Evolutionary conservation across 148 eudicot species (phyloP).

Genomic region (Diospyros lotus): DNA sequence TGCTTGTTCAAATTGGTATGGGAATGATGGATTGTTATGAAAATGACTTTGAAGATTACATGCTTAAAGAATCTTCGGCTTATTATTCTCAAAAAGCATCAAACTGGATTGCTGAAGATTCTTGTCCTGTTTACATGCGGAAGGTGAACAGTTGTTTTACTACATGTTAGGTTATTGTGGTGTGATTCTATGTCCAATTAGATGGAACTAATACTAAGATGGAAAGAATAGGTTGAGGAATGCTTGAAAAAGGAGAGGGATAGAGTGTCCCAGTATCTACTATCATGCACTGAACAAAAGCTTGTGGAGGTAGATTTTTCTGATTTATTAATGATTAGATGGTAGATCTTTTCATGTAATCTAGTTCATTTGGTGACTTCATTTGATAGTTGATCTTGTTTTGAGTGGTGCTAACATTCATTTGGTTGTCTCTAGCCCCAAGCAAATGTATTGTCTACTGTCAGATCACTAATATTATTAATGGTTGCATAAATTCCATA

Average conservation of each 20-base stretch:
- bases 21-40: slow-evolving; percentile 33
- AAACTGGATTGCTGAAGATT: slow-evolving; percentile 47
- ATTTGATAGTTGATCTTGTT: background rate
- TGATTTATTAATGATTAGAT: no score
- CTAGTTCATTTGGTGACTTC: background rate
- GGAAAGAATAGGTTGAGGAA: slow-evolving; percentile 39
- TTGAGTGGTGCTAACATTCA: no score
- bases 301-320: slow-evolving; percentile 35
- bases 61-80: slow-evolving; percentile 39
- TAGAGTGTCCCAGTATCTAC: slow-evolving; percentile 47
- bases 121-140: slow-evolving; percentile 63
- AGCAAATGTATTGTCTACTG: no score
- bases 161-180: background rate
- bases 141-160: slow-evolving; percentile 24
- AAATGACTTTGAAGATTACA: slow-evolving; percentile 42
- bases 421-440: background rate
- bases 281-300: slow-evolving; percentile 45
- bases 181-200: background rate
- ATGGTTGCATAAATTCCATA: background rate
- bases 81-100: slow-evolving; percentile 61
- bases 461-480: background rate
- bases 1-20: slow-evolving; percentile 47
- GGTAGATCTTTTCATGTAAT: background rate
- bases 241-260: slow-evolving; percentile 54
- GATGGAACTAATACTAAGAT: background rate